Conservation (phyloP, 2,329 filamentous ascomycete genomes). For the Didymella glomerata region DNA sequence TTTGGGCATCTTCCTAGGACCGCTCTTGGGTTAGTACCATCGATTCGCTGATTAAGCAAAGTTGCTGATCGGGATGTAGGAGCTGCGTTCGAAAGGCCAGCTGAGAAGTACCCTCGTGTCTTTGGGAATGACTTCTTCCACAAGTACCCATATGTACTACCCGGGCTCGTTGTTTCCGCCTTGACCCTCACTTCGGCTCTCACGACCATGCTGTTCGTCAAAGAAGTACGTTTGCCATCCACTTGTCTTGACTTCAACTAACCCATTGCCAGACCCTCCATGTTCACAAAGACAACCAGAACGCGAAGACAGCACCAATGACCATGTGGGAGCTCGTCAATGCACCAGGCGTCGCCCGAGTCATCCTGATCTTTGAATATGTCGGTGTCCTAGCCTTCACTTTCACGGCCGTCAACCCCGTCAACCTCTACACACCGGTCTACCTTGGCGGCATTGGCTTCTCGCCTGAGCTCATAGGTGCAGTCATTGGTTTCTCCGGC, state of each 20-base stretch:
- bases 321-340: conserved; percentile 65
- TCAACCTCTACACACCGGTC: conserved; percentile 73
- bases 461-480: conserved; percentile 68
- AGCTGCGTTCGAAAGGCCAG: conserved; percentile 73
- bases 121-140: conserved; percentile 69
- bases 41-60: neutral
- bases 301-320: conserved; percentile 44
- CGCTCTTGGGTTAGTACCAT: conserved; percentile 60
- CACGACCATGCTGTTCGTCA: conserved; percentile 64
- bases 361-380: conserved; percentile 72
- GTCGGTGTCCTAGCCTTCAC: conserved; percentile 73
- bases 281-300: conserved; percentile 31
- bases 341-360: conserved; percentile 70
- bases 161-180: conserved; percentile 65
- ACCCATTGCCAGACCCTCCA: conserved; percentile 43
- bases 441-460: conserved; percentile 72
- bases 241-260: conserved; percentile 1
- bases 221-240: conserved; percentile 59
- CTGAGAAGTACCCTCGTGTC: conserved; percentile 65
- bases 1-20: conserved; percentile 76
- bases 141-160: conserved; percentile 71
- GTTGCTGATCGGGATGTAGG: conserved; percentile 55
- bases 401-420: conserved; percentile 74
- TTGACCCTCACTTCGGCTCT: conserved; percentile 65
- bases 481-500: conserved; percentile 71